phyloP scores from a whole-genome alignment of 768 basidiomycete species.

The Kwoniella sp. region DNA sequence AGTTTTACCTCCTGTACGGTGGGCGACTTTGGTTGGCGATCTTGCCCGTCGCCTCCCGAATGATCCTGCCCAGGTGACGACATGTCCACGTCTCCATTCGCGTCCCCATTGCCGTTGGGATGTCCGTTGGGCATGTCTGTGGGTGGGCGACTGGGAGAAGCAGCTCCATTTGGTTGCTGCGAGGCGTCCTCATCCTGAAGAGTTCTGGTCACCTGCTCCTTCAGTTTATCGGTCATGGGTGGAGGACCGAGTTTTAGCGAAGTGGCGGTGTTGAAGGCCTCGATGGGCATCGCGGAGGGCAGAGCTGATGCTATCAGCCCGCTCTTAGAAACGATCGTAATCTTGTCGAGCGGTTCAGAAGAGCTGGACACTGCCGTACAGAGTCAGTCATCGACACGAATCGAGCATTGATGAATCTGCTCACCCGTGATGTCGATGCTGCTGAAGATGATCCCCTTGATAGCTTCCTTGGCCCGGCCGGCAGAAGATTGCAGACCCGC shows the following conservation, averaged over 20 bases:
- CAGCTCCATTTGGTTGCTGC: constrained; percentile 11
- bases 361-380: constrained; percentile 20
- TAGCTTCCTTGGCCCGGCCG: constrained; percentile 79
- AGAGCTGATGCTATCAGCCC: constrained; percentile 76
- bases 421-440: constrained; percentile 85
- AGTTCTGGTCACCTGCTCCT: constrained; percentile 71
- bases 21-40: neutral
- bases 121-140: constrained; percentile 14
- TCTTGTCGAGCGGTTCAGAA: constrained; percentile 32
- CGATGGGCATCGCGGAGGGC: constrained; percentile 57
- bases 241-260: constrained; percentile 79
- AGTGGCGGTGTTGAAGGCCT: constrained; percentile 67
- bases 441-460: constrained; percentile 92
- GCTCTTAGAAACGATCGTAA: constrained; percentile 27
- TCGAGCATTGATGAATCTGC: constrained; percentile 11
- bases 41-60: neutral
- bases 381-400: no score
- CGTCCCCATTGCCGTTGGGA: constrained; percentile 52
- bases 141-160: neutral
- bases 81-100: constrained; percentile 53
- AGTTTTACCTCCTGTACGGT: constrained; percentile 21
- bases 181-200: constrained; percentile 62
- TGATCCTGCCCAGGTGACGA: neutral
- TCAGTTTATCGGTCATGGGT: constrained; percentile 73
- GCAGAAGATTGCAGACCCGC: constrained; percentile 73